Evolutionary conservation across 2,329 filamentous ascomycete genomes (phyloP), one percentile per base, ranked within the genome.

Genomic region (Colletotrichum musae): DNA sequence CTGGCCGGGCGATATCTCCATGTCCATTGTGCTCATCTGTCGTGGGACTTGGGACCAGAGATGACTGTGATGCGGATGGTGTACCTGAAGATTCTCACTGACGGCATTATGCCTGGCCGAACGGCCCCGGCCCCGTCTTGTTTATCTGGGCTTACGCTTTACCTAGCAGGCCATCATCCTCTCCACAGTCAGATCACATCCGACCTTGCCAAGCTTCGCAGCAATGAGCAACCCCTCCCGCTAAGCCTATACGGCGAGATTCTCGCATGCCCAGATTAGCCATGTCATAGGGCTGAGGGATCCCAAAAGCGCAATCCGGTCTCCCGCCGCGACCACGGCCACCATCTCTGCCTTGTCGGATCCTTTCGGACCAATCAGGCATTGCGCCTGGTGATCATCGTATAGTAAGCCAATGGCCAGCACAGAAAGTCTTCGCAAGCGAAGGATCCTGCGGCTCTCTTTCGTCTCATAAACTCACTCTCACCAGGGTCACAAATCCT

Each of bases 271-370:
- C 51, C 62, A 52, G 51, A 13, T 36, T 57, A 36, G 16, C 36
- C 62, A 47, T 61, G 62, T 45, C 56, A 47, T 61, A 70, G 63
- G 67, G 62, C 67, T 70, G 67, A 57, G 66, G 39, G 26, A n/a
- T 16, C 26, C 28, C 3, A 41, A 39, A 47, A 41, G 36, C 26
- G 10, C 41, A 28, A 24, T 51, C 58, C 39, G 43, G 51, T 4
- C 24, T 57, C 28, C 52, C 21, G 15, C 12, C 21, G 45, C 16
- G 39, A 32, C 36, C 51, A 51, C 36, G 32, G 56, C 21, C 43
- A 15, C 56, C 61, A 60, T 50, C 56, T 60, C 26, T 69, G 36
- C 51, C 32, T 56, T 16, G 43, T 45, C 16, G 18, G 26, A 28
- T 36, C n/a, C 26, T 47, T 9, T 32, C 18, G 24, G 43, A 12